These are phyloP conservation scores for Trametes versicolor DNA, from an alignment of 1,284 basidiomycete species.

Conservation along the genomic window DNA sequence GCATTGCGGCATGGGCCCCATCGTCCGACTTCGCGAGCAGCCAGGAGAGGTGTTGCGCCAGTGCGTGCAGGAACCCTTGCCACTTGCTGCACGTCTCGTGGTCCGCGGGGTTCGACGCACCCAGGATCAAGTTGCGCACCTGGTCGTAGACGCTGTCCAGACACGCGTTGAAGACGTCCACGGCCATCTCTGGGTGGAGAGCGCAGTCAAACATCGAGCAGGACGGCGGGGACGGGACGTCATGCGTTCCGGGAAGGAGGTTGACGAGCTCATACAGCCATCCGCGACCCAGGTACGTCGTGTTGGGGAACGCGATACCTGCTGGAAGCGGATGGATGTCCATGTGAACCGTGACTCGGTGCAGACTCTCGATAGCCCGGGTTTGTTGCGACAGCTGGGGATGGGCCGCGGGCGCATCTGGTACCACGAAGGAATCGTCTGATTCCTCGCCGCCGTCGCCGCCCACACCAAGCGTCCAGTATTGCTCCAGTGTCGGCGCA, in stretches of 20 bases:
- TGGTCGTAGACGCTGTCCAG: constrained; percentile 35
- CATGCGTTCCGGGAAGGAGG: constrained; percentile 23
- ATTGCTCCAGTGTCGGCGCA: constrained; percentile 28
- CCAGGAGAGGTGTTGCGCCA: constrained; percentile 43
- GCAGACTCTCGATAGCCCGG: constrained; percentile 20
- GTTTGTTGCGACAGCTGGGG: constrained; percentile 17
- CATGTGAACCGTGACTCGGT: constrained; percentile 55
- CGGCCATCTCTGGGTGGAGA: constrained; percentile 33
- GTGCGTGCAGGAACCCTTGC: constrained; percentile 38
- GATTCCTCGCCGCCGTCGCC: constrained; percentile 16
- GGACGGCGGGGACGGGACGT: constrained; percentile 19
- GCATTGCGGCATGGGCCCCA: constrained; percentile 40
- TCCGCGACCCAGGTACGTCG: constrained; percentile 65
- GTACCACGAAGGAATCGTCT: constrained; percentile 24
- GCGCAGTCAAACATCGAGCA: constrained; percentile 33
- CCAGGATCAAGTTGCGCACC: constrained; percentile 47
- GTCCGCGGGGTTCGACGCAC: constrained; percentile 47
- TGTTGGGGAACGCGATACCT: constrained; percentile 57
- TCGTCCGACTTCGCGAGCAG: constrained; percentile 28
- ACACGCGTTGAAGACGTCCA: constrained; percentile 35
- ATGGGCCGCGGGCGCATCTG: constrained; percentile 7
- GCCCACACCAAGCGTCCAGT: constrained; percentile 21
- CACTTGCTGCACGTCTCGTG: constrained; percentile 46
- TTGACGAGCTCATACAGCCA: constrained; percentile 60
- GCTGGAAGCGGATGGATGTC: constrained; percentile 57